Evolutionary conservation across 176 grass and related monocot species (phyloP), one percentile per base, ranked within the genome.

Genomic region (Aechmea fasciata): DNA sequence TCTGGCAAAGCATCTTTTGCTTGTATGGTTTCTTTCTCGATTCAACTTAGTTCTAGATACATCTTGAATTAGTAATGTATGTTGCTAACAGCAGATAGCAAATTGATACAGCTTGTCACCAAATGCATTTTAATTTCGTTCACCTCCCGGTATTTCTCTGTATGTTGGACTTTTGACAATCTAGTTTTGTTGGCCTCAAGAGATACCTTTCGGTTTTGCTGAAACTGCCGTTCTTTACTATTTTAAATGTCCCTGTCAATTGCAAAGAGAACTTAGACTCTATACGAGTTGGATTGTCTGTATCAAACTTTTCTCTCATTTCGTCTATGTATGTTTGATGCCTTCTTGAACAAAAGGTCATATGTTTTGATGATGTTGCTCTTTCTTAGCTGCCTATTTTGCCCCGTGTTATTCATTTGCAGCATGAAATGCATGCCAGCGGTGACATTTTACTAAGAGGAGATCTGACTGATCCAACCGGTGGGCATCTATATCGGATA

Each of bases 361-460:
- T 63, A 17, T 63, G 3, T 23, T 63, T 63, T 63, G 18, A 20
- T 63, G 33, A 7, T 41, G 33, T 55, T 63, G 9, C 23, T 23
- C 18, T 63, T 8, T 11, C 1, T 63, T 23, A 11, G n/a, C 33
- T 41, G 33, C 6, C 33, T 41, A 41, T 41, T 41, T 41, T 7
- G 0, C 33, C 33, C 33, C 33, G 33, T 7, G 0, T 41, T 41
- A 41, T 41, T 41, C 33, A 41, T 19, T 77, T 77, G 61, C 76
- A 91, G 89, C 82, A 91, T 69, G 89, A 83, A 68, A 88, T 91
- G 82, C 79, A 83, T 66, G 73, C 61, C 2, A 78, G 80, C 78
- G 82, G 82, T 75, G 76, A 88, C 10, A 75, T 91, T 59, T 75
- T 88, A 59, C 70, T 88, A 15, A 85, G 82, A 83, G 78, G 76